phyloP scores from a whole-genome alignment of 768 basidiomycete genomes.

The Strobilomyces echinocephalus region DNA sequence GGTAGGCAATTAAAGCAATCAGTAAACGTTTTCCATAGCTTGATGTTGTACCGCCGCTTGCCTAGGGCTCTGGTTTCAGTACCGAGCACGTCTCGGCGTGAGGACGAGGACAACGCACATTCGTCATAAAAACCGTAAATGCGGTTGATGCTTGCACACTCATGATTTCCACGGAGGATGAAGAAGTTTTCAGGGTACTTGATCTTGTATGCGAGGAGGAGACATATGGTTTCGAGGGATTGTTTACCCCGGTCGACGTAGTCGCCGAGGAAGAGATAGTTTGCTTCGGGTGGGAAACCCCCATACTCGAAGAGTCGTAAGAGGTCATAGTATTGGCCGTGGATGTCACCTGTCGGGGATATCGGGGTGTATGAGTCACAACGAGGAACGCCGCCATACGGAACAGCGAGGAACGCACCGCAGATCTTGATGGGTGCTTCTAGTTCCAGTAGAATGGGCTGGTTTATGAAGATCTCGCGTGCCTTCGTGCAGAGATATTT shows the following conservation, averaged over 20 bases:
- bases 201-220: conserved; percentile 99
- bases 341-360: conserved; percentile 78
- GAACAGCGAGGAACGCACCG: conserved; percentile 50
- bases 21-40: conserved; percentile 99
- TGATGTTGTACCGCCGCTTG: conserved; percentile 99
- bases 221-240: conserved; percentile 98
- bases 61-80: conserved; percentile 45
- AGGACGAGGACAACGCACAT: conserved; percentile 54
- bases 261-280: conserved; percentile 99
- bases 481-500: conserved; percentile 98
- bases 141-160: conserved; percentile 98
- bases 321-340: conserved; percentile 99
- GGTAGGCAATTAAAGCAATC: conserved; percentile 99
- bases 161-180: conserved; percentile 97
- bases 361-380: conserved; percentile 22
- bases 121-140: conserved; percentile 99
- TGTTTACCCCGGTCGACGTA: conserved; percentile 99
- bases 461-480: conserved; percentile 98
- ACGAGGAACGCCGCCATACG: conserved; percentile 3
- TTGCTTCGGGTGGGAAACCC: conserved; percentile 99
- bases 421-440: conserved; percentile 99
- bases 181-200: conserved; percentile 99
- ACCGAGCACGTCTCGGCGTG: not conserved
- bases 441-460: conserved; percentile 94
- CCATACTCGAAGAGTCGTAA: conserved; percentile 98